phyloP scores from a whole-genome alignment of 306 rosid genomes.

The Carpinus fangiana region DNA sequence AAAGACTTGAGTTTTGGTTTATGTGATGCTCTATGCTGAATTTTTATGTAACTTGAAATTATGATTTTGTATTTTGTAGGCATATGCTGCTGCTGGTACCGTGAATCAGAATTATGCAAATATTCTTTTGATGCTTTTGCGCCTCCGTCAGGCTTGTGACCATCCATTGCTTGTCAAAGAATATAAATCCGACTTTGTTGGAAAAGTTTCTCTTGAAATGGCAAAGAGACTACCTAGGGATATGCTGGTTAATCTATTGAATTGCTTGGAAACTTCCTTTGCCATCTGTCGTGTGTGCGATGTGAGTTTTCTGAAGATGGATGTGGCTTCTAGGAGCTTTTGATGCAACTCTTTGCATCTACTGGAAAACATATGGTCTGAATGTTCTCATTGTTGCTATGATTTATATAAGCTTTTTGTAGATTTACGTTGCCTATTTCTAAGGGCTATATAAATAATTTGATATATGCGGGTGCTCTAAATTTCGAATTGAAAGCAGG shows the following conservation, averaged over 20 bases:
- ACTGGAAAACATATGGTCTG: background rate
- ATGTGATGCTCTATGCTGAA: slow-evolving; percentile 1
- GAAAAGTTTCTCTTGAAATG: slow-evolving; percentile 72
- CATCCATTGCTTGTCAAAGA: slow-evolving; percentile 92
- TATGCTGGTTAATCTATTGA: slow-evolving; percentile 57
- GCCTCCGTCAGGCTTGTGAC: slow-evolving; percentile 98
- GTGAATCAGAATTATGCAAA: slow-evolving; percentile 96
- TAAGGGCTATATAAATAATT: background rate
- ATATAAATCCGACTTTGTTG: slow-evolving; percentile 58
- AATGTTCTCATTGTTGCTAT: slow-evolving; percentile 18
- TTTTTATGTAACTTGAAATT: slow-evolving; percentile 30
- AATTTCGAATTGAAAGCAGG: background rate
- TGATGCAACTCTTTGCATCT: slow-evolving; percentile 17
- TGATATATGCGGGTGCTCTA: background rate
- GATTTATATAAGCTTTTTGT: slow-evolving; percentile 26
- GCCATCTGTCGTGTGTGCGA: slow-evolving; percentile 71
- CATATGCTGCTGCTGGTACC: slow-evolving; percentile 99
- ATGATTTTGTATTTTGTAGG: slow-evolving; percentile 51
- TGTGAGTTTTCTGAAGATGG: slow-evolving; percentile 56
- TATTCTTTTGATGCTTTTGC: slow-evolving; percentile 93
- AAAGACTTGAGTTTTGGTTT: slow-evolving; percentile 1
- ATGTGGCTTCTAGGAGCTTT: slow-evolving; percentile 7
- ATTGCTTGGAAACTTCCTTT: slow-evolving; percentile 60
- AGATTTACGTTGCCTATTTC: background rate
- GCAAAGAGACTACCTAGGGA: slow-evolving; percentile 75